Evolutionary conservation across 208 protist genomes (phyloP), one percentile per base, ranked within the genome.

Genomic region (Trypanosoma lewisi): DNA sequence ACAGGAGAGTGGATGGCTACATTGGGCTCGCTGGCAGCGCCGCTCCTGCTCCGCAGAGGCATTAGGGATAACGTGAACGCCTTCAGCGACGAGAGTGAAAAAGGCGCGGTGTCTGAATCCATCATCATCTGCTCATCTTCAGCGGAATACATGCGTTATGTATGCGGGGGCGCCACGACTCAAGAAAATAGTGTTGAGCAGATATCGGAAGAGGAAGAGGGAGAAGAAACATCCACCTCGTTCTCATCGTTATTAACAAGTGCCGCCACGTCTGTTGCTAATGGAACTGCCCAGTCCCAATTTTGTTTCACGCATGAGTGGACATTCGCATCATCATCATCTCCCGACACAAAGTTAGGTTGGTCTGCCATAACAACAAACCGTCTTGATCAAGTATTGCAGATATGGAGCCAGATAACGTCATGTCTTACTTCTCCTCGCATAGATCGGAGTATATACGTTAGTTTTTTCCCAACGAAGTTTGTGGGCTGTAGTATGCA

Each of bases 401-500:
- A 67, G 2, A 67, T 31, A 11, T 73, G 58, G 60, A 73, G 67
- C 39, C 12, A 23, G 17, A 1, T 67, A 6, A 73, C 59, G 7
- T 9, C 34, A n/a, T 12, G 50, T 25, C 27, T 67, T 25, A 12
- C 57, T 14, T 33, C 52, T 17, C 31, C 21, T 16, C 11, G 31
- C 33, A 34, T 7, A 30, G 0, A 0, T 30, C 14, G 28, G n/a
- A n/a, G 30, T 4, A 51, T 45, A 6, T 34, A 28, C 11, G 16
- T 65, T 9, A 39, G 31, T 33, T 73, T 73, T 23, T 73, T 73
- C 37, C 67, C 67, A 39, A 55, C 57, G n/a, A 25, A 28, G 0
- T 30, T 73, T 16, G 14, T 36, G 8, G 23, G 41, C 4, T 30
- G 30, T 52, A 65, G 66, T 31, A 14, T 52, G 21, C 55, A 53